These are phyloP conservation scores for Wickerhamiella hasegawae DNA, from an alignment of 805 yeast species.

Conservation along the genomic window DNA sequence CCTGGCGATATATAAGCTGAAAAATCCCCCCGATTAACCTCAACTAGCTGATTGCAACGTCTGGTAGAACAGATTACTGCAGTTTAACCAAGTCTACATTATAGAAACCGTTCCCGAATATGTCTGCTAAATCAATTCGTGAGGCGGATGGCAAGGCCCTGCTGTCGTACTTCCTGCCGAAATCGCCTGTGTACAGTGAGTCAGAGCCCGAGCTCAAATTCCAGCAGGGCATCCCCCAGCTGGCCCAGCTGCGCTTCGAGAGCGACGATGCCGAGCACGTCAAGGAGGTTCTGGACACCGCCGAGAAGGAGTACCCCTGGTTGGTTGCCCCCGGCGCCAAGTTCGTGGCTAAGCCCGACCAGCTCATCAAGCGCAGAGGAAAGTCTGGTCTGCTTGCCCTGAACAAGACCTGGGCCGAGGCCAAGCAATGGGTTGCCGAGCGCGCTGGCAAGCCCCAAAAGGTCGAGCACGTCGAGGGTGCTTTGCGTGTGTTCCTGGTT, in stretches of 20 bases:
- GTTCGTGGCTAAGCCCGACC: constrained; percentile 33
- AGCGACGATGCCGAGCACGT: constrained; percentile 16
- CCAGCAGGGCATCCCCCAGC: constrained; percentile 22
- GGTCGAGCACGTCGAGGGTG: constrained; percentile 28
- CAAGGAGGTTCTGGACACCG: constrained; percentile 21
- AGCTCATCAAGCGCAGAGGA: constrained; percentile 31
- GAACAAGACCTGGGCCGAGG: constrained; percentile 29
- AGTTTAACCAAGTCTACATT: no score
- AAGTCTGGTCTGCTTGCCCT: constrained; percentile 29
- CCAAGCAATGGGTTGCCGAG: constrained; percentile 28
- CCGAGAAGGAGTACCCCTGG: constrained; percentile 29
- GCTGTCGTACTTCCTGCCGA: constrained; percentile 26
- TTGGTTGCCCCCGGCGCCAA: constrained; percentile 22
- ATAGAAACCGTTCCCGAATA: constrained; percentile 5
- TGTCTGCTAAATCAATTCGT: constrained; percentile 31
- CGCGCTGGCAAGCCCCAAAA: constrained; percentile 26
- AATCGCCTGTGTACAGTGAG: constrained; percentile 24
- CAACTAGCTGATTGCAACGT: no score
- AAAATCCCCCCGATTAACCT: no score
- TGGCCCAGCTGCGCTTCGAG: constrained; percentile 24
- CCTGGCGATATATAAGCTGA: no score
- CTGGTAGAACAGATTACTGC: no score
- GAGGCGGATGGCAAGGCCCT: constrained; percentile 33
- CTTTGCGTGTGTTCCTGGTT: constrained; percentile 26
- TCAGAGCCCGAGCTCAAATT: constrained; percentile 20